Base-by-base conservation (phyloP, 805 yeast species). In the Kodamaea lidongshanica region DNA sequence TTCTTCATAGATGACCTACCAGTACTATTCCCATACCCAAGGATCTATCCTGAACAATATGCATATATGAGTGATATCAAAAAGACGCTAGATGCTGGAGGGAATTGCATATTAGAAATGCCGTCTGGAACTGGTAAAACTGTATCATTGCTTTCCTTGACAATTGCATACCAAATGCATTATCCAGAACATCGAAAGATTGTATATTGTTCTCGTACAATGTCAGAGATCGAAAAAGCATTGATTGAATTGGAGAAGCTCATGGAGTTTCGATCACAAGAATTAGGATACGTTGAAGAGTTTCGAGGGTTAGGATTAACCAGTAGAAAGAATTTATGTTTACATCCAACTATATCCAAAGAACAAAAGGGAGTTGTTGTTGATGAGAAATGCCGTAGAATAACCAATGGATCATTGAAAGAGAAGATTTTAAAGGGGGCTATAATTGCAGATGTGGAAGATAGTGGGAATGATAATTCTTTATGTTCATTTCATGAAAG, bases 71-170 rank as follows among this genome's bases (percentile, higher is more conserved):
- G 92, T 39, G 97, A 89, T 55, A 81, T 92, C 42, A 92, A 92
- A 61, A 77, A 79, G 50, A 83, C 96, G 1, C 58, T 92, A 30
- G 99, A 92, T 65, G 95, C 82, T 1, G 97, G 96, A 2, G 98
- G 98, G 8, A 88, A 88, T 52, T 83, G 96, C 58, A 87, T 92
- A 32, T 58, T 92, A 49, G 99, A 92, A 61, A 92, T 92, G 99
- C 99, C 99, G 44, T 92, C 99, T 5, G 99, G 99, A 4, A 92
- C 99, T 3, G 99, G 99, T 24, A 92, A 92, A 54, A 92, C 99
- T 21, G 83, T 92, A 3, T 87, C 97, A 1, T 67, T 92, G 52
- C 65, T 92, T 17, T 86, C 97, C 0, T 60, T 92, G 25, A 86
- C 97, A 0, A 86, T 92, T 26, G 95, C 98, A 9, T 92, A 92